Evolutionary conservation across 768 basidiomycete species (phyloP).

Genomic region (Amanita fuliginea): DNA sequence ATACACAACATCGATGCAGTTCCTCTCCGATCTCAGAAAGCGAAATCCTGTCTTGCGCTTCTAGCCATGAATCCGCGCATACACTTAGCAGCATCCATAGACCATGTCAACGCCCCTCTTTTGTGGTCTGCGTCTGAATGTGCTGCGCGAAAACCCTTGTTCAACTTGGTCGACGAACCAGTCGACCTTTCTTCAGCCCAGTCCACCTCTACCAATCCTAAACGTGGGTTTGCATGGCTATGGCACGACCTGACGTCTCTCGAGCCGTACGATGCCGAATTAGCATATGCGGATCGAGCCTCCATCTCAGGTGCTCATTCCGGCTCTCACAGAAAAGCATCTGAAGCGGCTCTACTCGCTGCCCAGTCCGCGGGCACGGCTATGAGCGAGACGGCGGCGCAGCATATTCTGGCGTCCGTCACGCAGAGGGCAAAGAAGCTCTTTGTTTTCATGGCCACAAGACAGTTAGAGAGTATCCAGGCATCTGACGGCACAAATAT

Average conservation of each 20-base stretch:
- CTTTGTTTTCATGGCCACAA: slow-evolving; percentile 58
- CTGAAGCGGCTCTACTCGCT: slow-evolving; percentile 9
- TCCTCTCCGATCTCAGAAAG: slow-evolving; percentile 50
- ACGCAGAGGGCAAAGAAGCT: slow-evolving; percentile 80
- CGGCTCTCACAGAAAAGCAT: slow-evolving; percentile 25
- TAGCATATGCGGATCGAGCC: slow-evolving; percentile 53
- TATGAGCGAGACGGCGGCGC: slow-evolving; percentile 67
- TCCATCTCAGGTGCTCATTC: slow-evolving; percentile 45
- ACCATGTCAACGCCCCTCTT: slow-evolving; percentile 76
- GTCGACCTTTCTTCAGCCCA: slow-evolving; percentile 4
- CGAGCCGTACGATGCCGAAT: slow-evolving; percentile 69
- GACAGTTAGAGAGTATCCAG: slow-evolving; percentile 55
- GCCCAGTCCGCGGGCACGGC: slow-evolving; percentile 23
- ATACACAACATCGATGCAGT: slow-evolving; percentile 86
- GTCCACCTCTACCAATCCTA: slow-evolving; percentile 12
- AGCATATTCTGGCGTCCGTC: slow-evolving; percentile 79
- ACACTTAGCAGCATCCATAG: slow-evolving; percentile 77
- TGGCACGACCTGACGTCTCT: slow-evolving; percentile 92
- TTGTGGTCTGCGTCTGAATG: slow-evolving; percentile 72
- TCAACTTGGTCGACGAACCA: slow-evolving; percentile 1
- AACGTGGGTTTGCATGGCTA: slow-evolving; percentile 60
- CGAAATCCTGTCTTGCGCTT: slow-evolving; percentile 56
- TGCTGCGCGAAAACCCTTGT: slow-evolving; percentile 36
- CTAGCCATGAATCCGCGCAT: slow-evolving; percentile 67
- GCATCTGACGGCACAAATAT: slow-evolving; percentile 26